A percentile compares a stretch with the other conserved stretches of the same genome.
Evolutionary conservation across 192 early-diverging fungal genomes (phyloP).

Genomic region (Linnemannia exigua): DNA sequence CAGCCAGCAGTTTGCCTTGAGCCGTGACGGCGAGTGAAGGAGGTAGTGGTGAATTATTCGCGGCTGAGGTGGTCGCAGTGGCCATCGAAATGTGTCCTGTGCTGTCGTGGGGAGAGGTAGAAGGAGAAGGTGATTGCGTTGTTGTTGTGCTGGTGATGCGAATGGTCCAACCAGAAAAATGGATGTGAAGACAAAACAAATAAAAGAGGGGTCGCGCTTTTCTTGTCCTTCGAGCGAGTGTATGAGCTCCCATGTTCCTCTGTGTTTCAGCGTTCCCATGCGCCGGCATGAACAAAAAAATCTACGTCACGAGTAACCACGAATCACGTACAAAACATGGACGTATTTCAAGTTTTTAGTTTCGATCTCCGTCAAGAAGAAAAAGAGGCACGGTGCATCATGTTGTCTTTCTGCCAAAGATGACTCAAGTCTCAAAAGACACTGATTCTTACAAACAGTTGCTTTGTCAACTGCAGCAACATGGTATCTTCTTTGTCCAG

Average conservation of each 20-base stretch:
- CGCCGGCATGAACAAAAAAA: background rate
- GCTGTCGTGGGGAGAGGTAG: background rate
- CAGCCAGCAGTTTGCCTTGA: conserved; percentile 22
- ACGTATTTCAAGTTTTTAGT: background rate
- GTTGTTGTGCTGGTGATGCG: background rate
- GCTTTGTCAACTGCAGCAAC: too few species aligned
- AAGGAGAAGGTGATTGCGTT: background rate
- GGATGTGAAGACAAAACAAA: background rate
- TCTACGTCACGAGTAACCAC: background rate
- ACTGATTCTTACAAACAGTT: background rate
- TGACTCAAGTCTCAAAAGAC: background rate
- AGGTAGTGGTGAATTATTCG: background rate
- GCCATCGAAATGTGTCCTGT: conserved; percentile 13
- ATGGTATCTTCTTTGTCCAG: background rate
- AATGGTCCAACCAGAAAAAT: background rate
- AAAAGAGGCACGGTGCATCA: background rate
- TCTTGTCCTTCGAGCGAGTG: background rate
- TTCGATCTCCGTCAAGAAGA: background rate
- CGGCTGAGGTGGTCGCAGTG: background rate
- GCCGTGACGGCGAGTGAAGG: conserved; percentile 18
- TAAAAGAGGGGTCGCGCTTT: background rate
- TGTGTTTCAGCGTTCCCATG: background rate
- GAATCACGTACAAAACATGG: background rate
- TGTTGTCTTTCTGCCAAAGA: background rate
- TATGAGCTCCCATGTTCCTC: background rate